Conservation (phyloP, 108 stramenopile species). For the Cylindrotheca closterium region DNA sequence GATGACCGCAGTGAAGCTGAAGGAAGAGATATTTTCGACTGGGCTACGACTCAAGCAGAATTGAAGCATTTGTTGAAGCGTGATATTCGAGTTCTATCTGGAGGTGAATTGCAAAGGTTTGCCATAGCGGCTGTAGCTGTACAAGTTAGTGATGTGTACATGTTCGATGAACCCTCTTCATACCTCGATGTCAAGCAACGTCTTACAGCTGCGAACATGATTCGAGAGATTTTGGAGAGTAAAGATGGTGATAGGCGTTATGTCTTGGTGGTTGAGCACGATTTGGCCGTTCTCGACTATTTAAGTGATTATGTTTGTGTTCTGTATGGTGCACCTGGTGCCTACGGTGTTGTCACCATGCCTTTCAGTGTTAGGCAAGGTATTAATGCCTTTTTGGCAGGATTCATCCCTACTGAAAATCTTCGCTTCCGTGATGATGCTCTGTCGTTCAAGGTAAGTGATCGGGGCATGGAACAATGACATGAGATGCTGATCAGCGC, state of each 20-base stretch:
- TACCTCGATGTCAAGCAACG: conserved; percentile 99
- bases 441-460: conserved; percentile 94
- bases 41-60: conserved; percentile 81
- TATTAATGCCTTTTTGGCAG: conserved; percentile 99
- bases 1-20: conserved; percentile 79
- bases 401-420: conserved; percentile 99
- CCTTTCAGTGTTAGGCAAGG: conserved; percentile 97
- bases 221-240: conserved; percentile 84
- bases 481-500: background rate
- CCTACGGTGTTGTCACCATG: conserved; percentile 99
- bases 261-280: conserved; percentile 98
- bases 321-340: conserved; percentile 93
- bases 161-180: conserved; percentile 99
- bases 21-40: conserved; percentile 69
- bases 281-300: conserved; percentile 99
- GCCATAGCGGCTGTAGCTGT: conserved; percentile 93
- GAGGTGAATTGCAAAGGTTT: conserved; percentile 99
- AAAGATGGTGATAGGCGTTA: conserved; percentile 81
- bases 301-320: conserved; percentile 98
- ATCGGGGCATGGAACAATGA: background rate
- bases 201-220: conserved; percentile 94
- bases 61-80: conserved; percentile 92
- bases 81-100: conserved; percentile 90
- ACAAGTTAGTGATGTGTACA: conserved; percentile 96
- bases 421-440: conserved; percentile 96